Conservation (phyloP, 495 filamentous ascomycete genomes). For the Talaromyces adpressus region DNA sequence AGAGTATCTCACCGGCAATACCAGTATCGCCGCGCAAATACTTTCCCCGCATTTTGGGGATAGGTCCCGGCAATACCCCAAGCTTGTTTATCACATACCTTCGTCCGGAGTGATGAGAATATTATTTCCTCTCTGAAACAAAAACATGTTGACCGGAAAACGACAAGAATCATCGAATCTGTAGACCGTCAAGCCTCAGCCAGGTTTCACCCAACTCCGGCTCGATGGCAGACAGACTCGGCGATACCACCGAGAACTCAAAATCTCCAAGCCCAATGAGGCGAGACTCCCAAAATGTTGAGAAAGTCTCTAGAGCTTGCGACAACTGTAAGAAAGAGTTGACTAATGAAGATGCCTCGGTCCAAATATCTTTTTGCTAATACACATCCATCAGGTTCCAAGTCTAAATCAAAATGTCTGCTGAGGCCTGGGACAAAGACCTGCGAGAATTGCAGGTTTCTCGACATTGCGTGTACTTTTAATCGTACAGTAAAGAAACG, state of each 20-base stretch:
- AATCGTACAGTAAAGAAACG: slow-evolving; percentile 1
- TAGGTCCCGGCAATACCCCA: background rate
- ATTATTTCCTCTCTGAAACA: background rate
- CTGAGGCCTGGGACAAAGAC: slow-evolving; percentile 2
- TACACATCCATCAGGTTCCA: background rate
- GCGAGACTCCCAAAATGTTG: background rate
- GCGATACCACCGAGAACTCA: background rate
- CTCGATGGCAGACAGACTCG: background rate
- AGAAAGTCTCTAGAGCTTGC: slow-evolving; percentile 1
- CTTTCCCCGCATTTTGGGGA: background rate
- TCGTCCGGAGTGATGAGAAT: background rate
- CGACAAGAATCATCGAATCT: background rate
- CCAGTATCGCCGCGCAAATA: slow-evolving; percentile 1
- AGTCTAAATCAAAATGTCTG: slow-evolving; percentile 1
- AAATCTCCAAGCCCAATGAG: background rate
- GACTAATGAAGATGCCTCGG: too few species aligned
- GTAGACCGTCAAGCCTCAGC: background rate
- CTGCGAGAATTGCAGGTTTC: background rate
- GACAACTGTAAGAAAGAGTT: background rate
- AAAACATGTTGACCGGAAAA: background rate
- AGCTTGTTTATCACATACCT: background rate
- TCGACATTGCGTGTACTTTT: background rate
- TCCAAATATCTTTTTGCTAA: too few species aligned
- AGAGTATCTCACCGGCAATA: background rate
- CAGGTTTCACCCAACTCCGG: background rate